Evolutionary conservation across 2,329 filamentous ascomycete species (phyloP), one percentile per base, ranked within the genome.

Genomic region (Scytalidium lignicola): DNA sequence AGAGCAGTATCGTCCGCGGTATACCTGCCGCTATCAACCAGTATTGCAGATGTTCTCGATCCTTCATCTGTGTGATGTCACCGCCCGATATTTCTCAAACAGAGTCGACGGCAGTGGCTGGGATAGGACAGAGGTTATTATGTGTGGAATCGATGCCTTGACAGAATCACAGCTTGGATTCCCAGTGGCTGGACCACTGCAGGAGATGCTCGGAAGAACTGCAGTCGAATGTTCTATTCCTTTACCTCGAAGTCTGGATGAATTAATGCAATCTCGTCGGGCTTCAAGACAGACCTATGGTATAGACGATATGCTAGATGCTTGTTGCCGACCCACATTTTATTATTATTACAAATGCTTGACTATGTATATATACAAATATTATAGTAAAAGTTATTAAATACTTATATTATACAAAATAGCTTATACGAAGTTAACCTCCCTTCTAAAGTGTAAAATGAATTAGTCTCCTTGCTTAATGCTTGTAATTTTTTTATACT

Each of bases 381-480:
- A 65, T 73, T 95, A 39, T 99, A 92, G 92, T 80, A 86, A 58
- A 88, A 90, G 60, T 75, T 99, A 50, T 82, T 97, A 60, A 85
- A 90, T 59, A 89, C 90, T 10, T 97, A 97, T 71, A 93, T 97
- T 59, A 75, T 85, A 53, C 90, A 90, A 1, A 93, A 88, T 54
- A 84, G 88, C 5, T 86, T 88, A 2, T 81, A 90, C 53, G 91
- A 96, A 68, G 88, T 96, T 61, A 99, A 97, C 62, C 79, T 97
- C 19, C 90, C 91, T 7, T 86, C 87, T 15, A 81, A 85, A 55
- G 89, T 96, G 41, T 86, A 92, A 28, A 90, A 97, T 65, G 80
- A 80, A 28, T 76, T 99, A 19, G 75, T 97, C 28, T 74, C 74
- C 41, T 75, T 86, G 39, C 77, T 81, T 7, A 74, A 74, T 52